phyloP scores from a whole-genome alignment of 495 filamentous ascomycete species.

The Sabuloglossum arenarium region DNA sequence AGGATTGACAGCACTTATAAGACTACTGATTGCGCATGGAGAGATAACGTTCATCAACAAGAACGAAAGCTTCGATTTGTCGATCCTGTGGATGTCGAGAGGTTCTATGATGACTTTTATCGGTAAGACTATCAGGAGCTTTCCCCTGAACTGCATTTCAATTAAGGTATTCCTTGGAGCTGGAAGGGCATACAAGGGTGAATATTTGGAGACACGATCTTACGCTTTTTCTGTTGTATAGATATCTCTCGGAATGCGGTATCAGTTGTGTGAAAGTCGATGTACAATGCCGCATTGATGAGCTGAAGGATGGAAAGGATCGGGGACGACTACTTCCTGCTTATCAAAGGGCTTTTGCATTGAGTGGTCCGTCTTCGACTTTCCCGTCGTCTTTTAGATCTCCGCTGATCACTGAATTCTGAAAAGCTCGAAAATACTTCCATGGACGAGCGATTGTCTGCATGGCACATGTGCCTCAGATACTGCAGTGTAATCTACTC shows the following conservation, averaged over 20 bases:
- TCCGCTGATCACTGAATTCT: not conserved
- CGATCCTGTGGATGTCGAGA: slow-evolving; percentile 43
- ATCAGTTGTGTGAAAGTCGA: slow-evolving; percentile 81
- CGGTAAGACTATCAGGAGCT: slow-evolving; percentile 2
- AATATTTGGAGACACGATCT: not conserved
- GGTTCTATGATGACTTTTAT: slow-evolving; percentile 92
- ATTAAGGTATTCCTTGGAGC: not conserved
- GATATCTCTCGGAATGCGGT: slow-evolving; percentile 22
- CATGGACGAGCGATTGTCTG: not conserved
- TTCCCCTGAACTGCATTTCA: not conserved
- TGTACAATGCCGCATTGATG: slow-evolving; percentile 70
- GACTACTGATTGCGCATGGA: slow-evolving; percentile 38
- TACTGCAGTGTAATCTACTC: slow-evolving; percentile 64
- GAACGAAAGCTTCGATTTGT: slow-evolving; percentile 54
- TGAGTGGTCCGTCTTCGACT: slow-evolving; percentile 47
- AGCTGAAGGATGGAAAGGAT: slow-evolving; percentile 40
- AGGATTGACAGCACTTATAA: slow-evolving; percentile 58
- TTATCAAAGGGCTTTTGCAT: slow-evolving; percentile 75
- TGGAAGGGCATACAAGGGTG: not conserved
- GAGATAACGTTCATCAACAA: slow-evolving; percentile 7
- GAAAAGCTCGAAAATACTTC: not conserved
- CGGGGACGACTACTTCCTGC: slow-evolving; percentile 46
- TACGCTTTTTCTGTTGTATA: not conserved
- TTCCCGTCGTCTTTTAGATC: slow-evolving; percentile 53
- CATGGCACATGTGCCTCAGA: slow-evolving; percentile 73